Percentiles rank a stretch among this genome's conserved stretches.
Evolutionary conservation across 2,329 filamentous ascomycete genomes (phyloP).

Genomic region (Zasmidium citrigriseum): DNA sequence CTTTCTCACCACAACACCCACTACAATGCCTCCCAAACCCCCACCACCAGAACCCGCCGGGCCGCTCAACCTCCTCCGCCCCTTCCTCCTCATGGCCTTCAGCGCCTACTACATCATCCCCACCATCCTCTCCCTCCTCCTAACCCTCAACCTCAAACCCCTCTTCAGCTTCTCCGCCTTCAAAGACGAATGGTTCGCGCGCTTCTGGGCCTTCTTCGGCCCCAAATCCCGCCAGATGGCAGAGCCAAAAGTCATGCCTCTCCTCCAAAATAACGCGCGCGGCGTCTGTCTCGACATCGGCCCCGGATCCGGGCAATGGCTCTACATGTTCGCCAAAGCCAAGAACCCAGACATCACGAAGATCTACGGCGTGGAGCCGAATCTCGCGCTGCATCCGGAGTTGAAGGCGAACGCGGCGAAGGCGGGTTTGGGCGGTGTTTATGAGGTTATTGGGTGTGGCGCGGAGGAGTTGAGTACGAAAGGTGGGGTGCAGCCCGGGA

Average conservation of each 20-base stretch:
- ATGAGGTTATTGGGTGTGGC: conserved; percentile 64
- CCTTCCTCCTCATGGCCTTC: conserved; percentile 51
- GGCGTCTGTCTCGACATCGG: conserved; percentile 65
- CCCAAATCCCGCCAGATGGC: conserved; percentile 51
- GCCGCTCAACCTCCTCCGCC: conserved; percentile 35
- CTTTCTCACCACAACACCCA: background rate
- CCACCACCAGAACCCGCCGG: conserved; percentile 10
- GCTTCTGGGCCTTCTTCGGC: conserved; percentile 61
- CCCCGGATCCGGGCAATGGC: conserved; percentile 63
- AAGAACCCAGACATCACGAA: conserved; percentile 36
- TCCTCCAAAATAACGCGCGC: conserved; percentile 52
- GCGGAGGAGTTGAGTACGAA: conserved; percentile 56
- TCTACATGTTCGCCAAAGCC: conserved; percentile 50
- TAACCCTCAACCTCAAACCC: conserved; percentile 24
- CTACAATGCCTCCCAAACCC: background rate
- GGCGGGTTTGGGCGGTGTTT: conserved; percentile 58
- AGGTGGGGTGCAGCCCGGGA: conserved; percentile 52
- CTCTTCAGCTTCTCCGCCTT: conserved; percentile 31
- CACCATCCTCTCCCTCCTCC: conserved; percentile 49
- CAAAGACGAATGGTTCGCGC: conserved; percentile 58
- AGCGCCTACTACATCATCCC: conserved; percentile 54
- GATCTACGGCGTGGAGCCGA: conserved; percentile 68
- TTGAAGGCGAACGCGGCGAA: conserved; percentile 52
- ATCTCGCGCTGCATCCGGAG: conserved; percentile 52
- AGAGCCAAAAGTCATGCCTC: conserved; percentile 51